Conservation (phyloP, 192 early-diverging fungal species). For the Podila minutissima region DNA sequence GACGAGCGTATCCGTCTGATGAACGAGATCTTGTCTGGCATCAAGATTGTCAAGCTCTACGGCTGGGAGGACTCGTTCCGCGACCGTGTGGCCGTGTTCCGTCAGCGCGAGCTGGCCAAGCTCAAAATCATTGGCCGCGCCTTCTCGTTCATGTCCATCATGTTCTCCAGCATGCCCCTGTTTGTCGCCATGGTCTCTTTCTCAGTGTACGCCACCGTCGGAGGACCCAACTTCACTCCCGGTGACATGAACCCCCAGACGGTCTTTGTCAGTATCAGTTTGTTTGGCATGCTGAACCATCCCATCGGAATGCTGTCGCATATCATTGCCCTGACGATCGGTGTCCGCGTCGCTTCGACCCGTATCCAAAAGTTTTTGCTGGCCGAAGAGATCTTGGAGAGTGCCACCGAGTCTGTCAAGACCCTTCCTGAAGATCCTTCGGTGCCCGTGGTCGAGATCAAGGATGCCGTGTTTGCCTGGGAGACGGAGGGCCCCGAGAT, state of each 20-base stretch:
- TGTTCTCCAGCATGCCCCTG: constrained; percentile 17
- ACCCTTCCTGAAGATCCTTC: neutral
- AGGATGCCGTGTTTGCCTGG: constrained; percentile 20
- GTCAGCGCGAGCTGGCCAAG: constrained; percentile 11
- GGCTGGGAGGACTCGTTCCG: constrained; percentile 49
- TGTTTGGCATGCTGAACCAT: constrained; percentile 17
- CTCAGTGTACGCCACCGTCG: constrained; percentile 14
- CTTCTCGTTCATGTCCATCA: constrained; percentile 17
- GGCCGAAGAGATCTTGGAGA: constrained; percentile 6
- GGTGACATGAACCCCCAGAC: constrained; percentile 30
- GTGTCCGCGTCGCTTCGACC: constrained; percentile 9
- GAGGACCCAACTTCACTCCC: constrained; percentile 28
- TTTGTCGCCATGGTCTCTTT: constrained; percentile 18
- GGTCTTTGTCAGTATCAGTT: constrained; percentile 28
- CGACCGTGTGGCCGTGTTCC: constrained; percentile 4
- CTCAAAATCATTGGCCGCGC: constrained; percentile 12
- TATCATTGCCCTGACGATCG: constrained; percentile 6
- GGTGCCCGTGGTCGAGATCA: neutral
- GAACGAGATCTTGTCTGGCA: constrained; percentile 54
- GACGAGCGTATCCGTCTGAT: constrained; percentile 50
- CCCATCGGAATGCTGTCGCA: constrained; percentile 17
- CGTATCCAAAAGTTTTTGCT: constrained; percentile 27
- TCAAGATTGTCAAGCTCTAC: constrained; percentile 58
- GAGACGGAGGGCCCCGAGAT: neutral
- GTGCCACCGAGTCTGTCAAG: neutral